Percentiles rank a stretch among this genome's conserved stretches.
phyloP scores from a whole-genome alignment of 148 eudicot genomes.

The Talinum fruticosum region DNA sequence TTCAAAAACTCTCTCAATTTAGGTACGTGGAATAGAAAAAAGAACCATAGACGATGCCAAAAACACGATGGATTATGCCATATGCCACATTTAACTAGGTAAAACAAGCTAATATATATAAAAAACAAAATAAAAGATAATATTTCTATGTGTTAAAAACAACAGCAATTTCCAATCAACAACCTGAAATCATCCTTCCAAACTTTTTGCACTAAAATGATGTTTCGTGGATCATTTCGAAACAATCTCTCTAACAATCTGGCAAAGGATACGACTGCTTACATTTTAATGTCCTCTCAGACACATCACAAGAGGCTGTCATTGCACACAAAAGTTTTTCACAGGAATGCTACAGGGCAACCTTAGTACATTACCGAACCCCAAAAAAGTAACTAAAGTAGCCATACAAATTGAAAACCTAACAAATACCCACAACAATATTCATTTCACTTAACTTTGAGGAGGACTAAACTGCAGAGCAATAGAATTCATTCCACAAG shows the following conservation, averaged over 20 bases:
- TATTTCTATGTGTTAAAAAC: no score
- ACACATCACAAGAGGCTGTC: neutral
- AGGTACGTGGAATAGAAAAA: no score
- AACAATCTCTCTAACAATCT: neutral
- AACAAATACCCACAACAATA: neutral
- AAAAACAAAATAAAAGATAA: no score
- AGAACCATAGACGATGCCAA: no score
- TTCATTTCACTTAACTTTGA: neutral
- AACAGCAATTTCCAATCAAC: neutral
- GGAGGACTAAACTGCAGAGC: neutral
- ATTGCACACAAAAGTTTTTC: neutral
- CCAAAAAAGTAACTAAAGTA: neutral
- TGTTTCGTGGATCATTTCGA: neutral
- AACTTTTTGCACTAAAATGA: neutral
- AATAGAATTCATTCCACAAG: neutral
- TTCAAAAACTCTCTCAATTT: no score
- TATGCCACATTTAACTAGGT: no score
- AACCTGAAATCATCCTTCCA: neutral
- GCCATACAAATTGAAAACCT: neutral
- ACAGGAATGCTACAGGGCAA: neutral
- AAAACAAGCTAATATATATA: no score
- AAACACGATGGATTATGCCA: no score
- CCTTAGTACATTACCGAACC: neutral
- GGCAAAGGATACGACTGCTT: neutral
- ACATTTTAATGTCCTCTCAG: neutral